Evolutionary conservation across 805 yeast species (phyloP), one percentile per base, ranked within the genome.

Genomic region (Candida jianshihensis): DNA sequence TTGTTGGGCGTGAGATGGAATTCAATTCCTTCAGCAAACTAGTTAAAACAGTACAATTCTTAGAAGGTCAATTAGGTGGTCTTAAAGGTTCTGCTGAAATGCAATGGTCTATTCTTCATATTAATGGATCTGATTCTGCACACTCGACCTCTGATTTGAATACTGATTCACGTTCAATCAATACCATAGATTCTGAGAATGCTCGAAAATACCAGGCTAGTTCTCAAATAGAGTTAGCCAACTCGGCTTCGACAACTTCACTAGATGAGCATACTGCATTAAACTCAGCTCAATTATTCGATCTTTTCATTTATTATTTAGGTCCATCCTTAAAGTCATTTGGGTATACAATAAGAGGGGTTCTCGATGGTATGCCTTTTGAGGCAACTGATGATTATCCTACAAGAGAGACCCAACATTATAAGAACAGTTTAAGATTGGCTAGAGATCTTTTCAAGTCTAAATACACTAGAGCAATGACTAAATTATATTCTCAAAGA

Each of bases 301-400:
- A 78, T 37, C 50, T 79, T 25, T 84, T 84, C 53, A 78, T 80
- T 2, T 71, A 70, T 43, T 68, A 81, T 47, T 60, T 84, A 31
- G 86, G 88, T 0, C 92, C 94, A 0, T 78, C 89, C 0, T 66
- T 81, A 54, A 75, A 74, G 49, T 75, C 86, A 2, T 76, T 78
- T 45, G 69, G 76, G 2, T 71, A 70, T 47, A 81, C 88, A 0
- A 64, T 83, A 35, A 68, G 74, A 38, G 77, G 75, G 21, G 78
- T 83, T 7, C 54, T 84, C 38, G 63, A 64, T 16, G 78, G 75
- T 11, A 59, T 78, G 3, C 81, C 85, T 2, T 81, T 78, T 47
- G 73, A 70, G 34, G 48, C 57, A 6, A 49, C 42, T 1, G 53
- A 48, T 11, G 54, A 53, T 10, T 52, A 53, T 29, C 49, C 59